Conservation (phyloP, 352 stramenopile genomes). For the Phytophthora nicotianae region DNA sequence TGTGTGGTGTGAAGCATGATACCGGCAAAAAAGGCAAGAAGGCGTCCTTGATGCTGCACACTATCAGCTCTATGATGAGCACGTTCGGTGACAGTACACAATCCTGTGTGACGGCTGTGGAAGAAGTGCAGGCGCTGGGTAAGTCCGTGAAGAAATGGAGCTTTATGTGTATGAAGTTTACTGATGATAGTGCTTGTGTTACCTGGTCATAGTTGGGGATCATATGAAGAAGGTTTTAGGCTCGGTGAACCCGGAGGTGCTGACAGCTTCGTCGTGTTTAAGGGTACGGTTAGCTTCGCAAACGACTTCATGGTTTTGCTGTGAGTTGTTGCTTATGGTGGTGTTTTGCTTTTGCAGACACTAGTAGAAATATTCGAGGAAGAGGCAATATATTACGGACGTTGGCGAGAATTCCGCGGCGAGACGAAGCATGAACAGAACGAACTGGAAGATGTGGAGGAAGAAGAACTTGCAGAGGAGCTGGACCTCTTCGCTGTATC, state of each 20-base stretch:
- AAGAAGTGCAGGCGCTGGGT: constrained; percentile 64
- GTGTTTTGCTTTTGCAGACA: constrained; percentile 36
- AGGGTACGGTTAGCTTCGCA: constrained; percentile 33
- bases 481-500: constrained; percentile 86
- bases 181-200: constrained; percentile 5
- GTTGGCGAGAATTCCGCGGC: constrained; percentile 81
- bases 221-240: constrained; percentile 49
- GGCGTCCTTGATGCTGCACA: constrained; percentile 54
- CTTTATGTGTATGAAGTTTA: not conserved
- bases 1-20: constrained; percentile 63
- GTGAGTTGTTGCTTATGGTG: constrained; percentile 1
- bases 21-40: constrained; percentile 40
- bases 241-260: constrained; percentile 50
- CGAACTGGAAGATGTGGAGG: constrained; percentile 79
- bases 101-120: constrained; percentile 62
- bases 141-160: constrained; percentile 3
- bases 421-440: constrained; percentile 83
- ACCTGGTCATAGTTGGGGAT: constrained; percentile 51
- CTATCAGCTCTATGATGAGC: constrained; percentile 84
- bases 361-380: constrained; percentile 79
- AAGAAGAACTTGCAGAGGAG: constrained; percentile 84
- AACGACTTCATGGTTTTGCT: not conserved
- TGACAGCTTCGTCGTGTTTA: constrained; percentile 51
- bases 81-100: constrained; percentile 75
- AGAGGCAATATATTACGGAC: constrained; percentile 84